phyloP scores from a whole-genome alignment of 2,329 filamentous ascomycete genomes.

The Hyphodiscus sp. region DNA sequence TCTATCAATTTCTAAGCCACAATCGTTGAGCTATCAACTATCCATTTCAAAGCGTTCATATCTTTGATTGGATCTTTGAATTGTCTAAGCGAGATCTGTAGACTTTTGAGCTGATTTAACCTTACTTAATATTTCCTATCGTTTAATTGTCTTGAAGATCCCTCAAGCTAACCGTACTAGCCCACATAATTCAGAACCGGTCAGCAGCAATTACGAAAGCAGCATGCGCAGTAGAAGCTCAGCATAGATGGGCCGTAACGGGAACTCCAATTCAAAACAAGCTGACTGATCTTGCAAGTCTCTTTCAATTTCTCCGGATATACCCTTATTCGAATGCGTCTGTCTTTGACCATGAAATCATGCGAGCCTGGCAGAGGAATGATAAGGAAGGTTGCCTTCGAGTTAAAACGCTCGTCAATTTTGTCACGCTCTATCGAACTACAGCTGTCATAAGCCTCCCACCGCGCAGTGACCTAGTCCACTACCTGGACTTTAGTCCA shows the following conservation, averaged over 20 bases:
- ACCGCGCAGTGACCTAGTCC: conserved; percentile 28
- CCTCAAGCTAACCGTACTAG: neutral
- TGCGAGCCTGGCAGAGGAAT: conserved; percentile 32
- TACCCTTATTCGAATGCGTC: conserved; percentile 35
- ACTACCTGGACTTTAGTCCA: conserved; percentile 30
- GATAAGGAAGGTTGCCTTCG: conserved; percentile 33
- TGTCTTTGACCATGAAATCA: conserved; percentile 30
- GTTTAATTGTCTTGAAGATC: neutral
- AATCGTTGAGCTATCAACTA: too few species aligned
- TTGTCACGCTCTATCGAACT: conserved; percentile 35
- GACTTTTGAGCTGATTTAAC: too few species aligned
- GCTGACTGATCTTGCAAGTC: conserved; percentile 35
- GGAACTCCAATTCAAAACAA: conserved; percentile 44
- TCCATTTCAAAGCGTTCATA: too few species aligned
- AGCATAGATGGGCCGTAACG: conserved; percentile 39
- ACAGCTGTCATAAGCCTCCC: conserved; percentile 35
- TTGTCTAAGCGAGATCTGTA: too few species aligned
- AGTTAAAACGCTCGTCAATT: conserved; percentile 33
- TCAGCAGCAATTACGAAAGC: conserved; percentile 30
- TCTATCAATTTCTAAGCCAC: too few species aligned
- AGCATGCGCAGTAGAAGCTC: conserved; percentile 32
- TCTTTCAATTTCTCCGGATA: conserved; percentile 38
- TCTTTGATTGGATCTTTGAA: too few species aligned
- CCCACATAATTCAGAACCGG: conserved; percentile 5
- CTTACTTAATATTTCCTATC: too few species aligned